phyloP scores from a whole-genome alignment of 1,284 basidiomycete species.

The Apiotrichum domesticum region DNA sequence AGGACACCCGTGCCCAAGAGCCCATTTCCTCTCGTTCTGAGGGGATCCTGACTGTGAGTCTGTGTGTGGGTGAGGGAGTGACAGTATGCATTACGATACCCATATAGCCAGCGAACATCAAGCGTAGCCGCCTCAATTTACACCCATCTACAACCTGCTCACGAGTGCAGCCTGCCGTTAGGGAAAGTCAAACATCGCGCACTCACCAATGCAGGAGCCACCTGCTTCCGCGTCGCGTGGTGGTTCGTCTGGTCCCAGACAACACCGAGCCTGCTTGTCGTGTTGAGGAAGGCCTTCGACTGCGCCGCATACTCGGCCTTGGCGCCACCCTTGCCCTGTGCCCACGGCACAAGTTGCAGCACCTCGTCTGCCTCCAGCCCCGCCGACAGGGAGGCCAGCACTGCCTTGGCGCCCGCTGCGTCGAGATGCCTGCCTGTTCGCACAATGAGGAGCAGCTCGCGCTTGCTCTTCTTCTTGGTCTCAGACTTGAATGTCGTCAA shows the following conservation, averaged over 20 bases:
- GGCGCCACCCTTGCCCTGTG: constrained; percentile 15
- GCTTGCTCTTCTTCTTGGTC: constrained; percentile 56
- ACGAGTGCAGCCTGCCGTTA: background rate
- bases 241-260: constrained; percentile 73
- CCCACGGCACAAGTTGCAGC: constrained; percentile 49
- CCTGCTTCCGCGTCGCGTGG: constrained; percentile 68
- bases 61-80: too few species aligned
- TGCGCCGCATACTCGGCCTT: constrained; percentile 28
- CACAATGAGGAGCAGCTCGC: constrained; percentile 66
- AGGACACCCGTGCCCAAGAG: too few species aligned
- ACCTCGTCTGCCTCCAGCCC: constrained; percentile 58
- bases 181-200: too few species aligned
- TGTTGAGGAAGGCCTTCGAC: constrained; percentile 10
- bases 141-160: background rate
- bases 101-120: too few species aligned
- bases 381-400: constrained; percentile 33
- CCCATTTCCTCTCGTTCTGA: too few species aligned
- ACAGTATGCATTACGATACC: too few species aligned
- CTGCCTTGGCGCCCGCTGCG: constrained; percentile 14
- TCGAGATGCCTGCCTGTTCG: constrained; percentile 27
- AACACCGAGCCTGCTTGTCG: constrained; percentile 33
- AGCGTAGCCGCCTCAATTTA: too few species aligned
- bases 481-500: constrained; percentile 60
- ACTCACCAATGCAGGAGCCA: constrained; percentile 58
- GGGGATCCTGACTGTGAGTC: too few species aligned